Base-by-base conservation (phyloP, 306 rosid species). In the Castanospermum australe region DNA sequence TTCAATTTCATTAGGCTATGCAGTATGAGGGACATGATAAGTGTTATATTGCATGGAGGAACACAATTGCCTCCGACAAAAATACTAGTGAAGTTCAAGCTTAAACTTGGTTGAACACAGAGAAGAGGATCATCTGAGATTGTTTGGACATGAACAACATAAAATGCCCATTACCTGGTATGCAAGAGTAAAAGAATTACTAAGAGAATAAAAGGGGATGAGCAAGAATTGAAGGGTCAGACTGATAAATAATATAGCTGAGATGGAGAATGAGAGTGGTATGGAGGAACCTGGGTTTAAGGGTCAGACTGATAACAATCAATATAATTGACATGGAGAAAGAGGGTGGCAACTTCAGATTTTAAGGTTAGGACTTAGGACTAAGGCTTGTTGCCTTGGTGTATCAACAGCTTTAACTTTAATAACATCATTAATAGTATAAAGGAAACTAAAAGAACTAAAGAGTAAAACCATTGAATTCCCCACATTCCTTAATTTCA, bases 1-100 rank as follows among this genome's bases (percentile, higher is more conserved):
- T 14, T 76, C 75, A 32, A 35, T 24, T 14, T 76, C 75, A 32
- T 77, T 33, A 33, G 45, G 59, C 48, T 62, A 76, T 39, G 61
- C 73, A 5, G 24, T 50, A 76, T 6, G 18, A 73, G 70, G 42
- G 25, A 75, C 57, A 24, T 18, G 14, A 47, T 57, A 35, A 67
- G 61, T 30, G 28, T 4, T 28, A 32, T 44, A 45, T 24, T 66
- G 76, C 64, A 59, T 5, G 52, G 30, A 44, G 44, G 44, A 39
- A 20, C 32, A 50, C 35, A 65, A 63, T 45, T 75, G 33, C 21
- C 36, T 50, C 3, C 12, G 41, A 60, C 18, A 51, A 76, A 63
- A 51, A 65, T 39, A 67, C 35, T 15, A 55, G 24, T 47, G 55
- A 75, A 56, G 74, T 56, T 48, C 67, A 57, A 67, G 59, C 56